Conservation (phyloP, 257 asterid genomes). For the Mitragyna speciosa region DNA sequence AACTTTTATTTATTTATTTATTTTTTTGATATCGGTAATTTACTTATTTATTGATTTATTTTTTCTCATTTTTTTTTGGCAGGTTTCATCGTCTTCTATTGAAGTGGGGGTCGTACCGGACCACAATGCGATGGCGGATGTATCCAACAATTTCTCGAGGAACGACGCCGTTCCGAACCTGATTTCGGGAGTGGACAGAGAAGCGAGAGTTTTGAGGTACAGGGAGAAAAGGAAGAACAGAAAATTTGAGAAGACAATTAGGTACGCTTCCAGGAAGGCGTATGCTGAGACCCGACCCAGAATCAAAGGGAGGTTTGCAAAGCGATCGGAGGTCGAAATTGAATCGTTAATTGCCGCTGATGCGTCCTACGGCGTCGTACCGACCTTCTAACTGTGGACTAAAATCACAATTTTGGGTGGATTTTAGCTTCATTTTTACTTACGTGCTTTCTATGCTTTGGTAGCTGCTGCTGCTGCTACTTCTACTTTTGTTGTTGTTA, state of each 20-base stretch:
- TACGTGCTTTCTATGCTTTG: too few species aligned
- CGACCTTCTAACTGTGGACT: slow-evolving; percentile 30
- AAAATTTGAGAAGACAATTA: slow-evolving; percentile 67
- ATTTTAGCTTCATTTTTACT: background rate
- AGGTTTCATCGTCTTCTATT: slow-evolving; percentile 72
- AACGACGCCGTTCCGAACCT: slow-evolving; percentile 42
- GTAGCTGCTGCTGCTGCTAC: too few species aligned
- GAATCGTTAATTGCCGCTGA: slow-evolving; percentile 42
- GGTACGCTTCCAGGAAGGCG: slow-evolving; percentile 85
- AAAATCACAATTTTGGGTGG: slow-evolving; percentile 19
- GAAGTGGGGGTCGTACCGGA: slow-evolving; percentile 77
- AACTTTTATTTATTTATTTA: background rate
- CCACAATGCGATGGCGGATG: slow-evolving; percentile 48
- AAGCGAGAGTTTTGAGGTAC: slow-evolving; percentile 72
- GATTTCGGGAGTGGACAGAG: slow-evolving; percentile 51
- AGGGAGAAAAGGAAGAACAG: slow-evolving; percentile 79
- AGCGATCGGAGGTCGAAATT: slow-evolving; percentile 54
- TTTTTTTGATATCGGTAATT: background rate
- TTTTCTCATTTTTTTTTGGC: background rate
- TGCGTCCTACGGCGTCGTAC: slow-evolving; percentile 60
- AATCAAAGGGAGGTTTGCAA: slow-evolving; percentile 80
- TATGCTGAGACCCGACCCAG: slow-evolving; percentile 84
- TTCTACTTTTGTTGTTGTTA: too few species aligned
- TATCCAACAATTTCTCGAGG: slow-evolving; percentile 32
- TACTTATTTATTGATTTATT: background rate